Evolutionary conservation across 345 rosid species (phyloP).

Genomic region (Aethionema arabicum): DNA sequence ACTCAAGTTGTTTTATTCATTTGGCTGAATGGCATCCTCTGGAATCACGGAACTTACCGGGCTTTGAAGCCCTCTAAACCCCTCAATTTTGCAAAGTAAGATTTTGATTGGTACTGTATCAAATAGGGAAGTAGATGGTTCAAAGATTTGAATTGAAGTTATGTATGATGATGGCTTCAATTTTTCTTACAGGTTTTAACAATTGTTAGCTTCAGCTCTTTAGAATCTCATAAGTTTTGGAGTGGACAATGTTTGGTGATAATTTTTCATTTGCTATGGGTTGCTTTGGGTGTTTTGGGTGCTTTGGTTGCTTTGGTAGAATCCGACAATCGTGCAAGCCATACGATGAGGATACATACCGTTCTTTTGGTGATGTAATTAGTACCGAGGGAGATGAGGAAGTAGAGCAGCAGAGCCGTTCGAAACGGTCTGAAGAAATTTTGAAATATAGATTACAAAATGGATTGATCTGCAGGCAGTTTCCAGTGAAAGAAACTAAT

Average conservation of each 20-base stretch:
- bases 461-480: constrained; percentile 84
- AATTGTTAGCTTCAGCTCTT: background rate
- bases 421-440: constrained; percentile 69
- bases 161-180: background rate
- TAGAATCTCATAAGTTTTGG: background rate
- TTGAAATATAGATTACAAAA: constrained; percentile 61
- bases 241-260: constrained; percentile 29
- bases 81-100: constrained; percentile 14
- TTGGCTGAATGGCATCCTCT: constrained; percentile 30
- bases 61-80: constrained; percentile 20
- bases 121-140: background rate
- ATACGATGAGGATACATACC: constrained; percentile 47
- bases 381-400: constrained; percentile 36
- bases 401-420: constrained; percentile 39
- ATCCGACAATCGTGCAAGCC: constrained; percentile 41
- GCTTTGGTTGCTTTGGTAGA: constrained; percentile 67
- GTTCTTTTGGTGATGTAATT: constrained; percentile 54
- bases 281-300: constrained; percentile 73
- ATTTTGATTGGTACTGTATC: background rate
- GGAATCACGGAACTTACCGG: constrained; percentile 28
- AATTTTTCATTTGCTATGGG: constrained; percentile 18
- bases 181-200: constrained; percentile 10
- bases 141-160: background rate
- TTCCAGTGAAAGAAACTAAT: constrained; percentile 85
- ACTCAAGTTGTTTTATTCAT: constrained; percentile 26